Evolutionary conservation across 1,139 yeast species (phyloP), one percentile per base, ranked within the genome.

Genomic region (Kodamaea suecica): DNA sequence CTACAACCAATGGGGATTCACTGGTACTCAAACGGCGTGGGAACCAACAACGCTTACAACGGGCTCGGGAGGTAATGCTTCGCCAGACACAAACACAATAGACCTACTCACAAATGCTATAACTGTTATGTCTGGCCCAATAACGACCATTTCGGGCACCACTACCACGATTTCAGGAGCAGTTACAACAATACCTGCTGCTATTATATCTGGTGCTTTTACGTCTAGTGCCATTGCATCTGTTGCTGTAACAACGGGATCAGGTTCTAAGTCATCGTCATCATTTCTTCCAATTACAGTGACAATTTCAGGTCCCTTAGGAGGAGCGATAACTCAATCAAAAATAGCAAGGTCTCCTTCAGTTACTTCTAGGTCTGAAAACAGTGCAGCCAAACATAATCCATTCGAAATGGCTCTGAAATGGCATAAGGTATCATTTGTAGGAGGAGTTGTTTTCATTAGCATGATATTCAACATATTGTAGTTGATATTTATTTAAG

Each of bases 1-100:
- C 4, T 62, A 55, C 50, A 68, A 68, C 49, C 66, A 65, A 44
- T 68, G 62, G 61, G 74, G 74, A 2, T 68, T 68, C 46, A 63
- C 70, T 3, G 74, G 74, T 1, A 45, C 58, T 3, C 70, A 68
- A 44, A 55, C 64, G 0, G 48, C 47, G 3, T 68, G 74, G 74
- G 45, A 43, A 23, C 53, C 54, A 20, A 35, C 48, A 4, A 40
- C 45, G 7, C 30, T 37, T 16, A 19, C 9, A 19, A n/a, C n/a
- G n/a, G n/a, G n/a, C n/a, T n/a, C n/a, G n/a, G n/a, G n/a, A n/a
- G n/a, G n/a, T n/a, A n/a, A n/a, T n/a, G n/a, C n/a, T n/a, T n/a
- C n/a, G n/a, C n/a, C n/a, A n/a, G n/a, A n/a, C n/a, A n/a, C n/a
- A n/a, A n/a, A n/a, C n/a, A n/a, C n/a, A n/a, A n/a, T n/a, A n/a